These are phyloP conservation scores for Arthrinium puccinioides DNA, from an alignment of 2,329 filamentous ascomycete genomes.

Conservation along the genomic window DNA sequence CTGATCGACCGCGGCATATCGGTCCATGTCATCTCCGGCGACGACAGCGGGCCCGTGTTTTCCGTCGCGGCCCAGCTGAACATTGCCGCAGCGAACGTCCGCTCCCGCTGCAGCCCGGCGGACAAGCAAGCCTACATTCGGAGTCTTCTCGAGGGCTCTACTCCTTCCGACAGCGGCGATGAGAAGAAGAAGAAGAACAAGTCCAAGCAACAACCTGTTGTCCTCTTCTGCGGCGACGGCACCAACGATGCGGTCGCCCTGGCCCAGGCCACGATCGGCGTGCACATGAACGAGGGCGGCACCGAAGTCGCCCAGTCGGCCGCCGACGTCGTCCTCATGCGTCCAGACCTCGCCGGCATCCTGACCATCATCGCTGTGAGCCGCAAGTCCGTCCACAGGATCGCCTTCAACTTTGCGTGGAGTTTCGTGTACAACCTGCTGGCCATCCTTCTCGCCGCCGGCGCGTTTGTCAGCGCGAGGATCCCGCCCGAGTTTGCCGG, in stretches of 20 bases:
- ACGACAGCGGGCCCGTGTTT: conserved; percentile 42
- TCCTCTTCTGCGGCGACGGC: conserved; percentile 70
- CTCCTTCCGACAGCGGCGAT: neutral
- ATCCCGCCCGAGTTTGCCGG: conserved; percentile 43
- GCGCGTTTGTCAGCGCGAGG: conserved; percentile 48
- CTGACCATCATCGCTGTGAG: conserved; percentile 50
- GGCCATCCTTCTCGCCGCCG: conserved; percentile 59
- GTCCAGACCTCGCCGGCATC: conserved; percentile 47
- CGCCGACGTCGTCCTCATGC: conserved; percentile 63
- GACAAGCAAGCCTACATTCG: conserved; percentile 40
- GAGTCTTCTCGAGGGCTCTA: conserved; percentile 19
- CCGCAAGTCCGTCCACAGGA: conserved; percentile 34
- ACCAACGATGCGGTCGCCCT: conserved; percentile 73
- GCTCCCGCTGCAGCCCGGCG: conserved; percentile 33
- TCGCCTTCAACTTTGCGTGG: conserved; percentile 65
- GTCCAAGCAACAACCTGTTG: conserved; percentile 20
- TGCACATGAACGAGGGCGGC: conserved; percentile 52
- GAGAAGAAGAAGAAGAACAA: no score
- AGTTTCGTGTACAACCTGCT: conserved; percentile 62
- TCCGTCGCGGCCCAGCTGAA: conserved; percentile 29
- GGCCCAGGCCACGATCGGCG: conserved; percentile 61
- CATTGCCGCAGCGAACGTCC: conserved; percentile 29
- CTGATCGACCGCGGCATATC: conserved; percentile 31
- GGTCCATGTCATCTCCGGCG: conserved; percentile 44
- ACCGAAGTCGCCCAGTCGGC: conserved; percentile 60